Base-by-base conservation (phyloP, 495 filamentous ascomycete genomes). In the Astrothelium subdiscretum region DNA sequence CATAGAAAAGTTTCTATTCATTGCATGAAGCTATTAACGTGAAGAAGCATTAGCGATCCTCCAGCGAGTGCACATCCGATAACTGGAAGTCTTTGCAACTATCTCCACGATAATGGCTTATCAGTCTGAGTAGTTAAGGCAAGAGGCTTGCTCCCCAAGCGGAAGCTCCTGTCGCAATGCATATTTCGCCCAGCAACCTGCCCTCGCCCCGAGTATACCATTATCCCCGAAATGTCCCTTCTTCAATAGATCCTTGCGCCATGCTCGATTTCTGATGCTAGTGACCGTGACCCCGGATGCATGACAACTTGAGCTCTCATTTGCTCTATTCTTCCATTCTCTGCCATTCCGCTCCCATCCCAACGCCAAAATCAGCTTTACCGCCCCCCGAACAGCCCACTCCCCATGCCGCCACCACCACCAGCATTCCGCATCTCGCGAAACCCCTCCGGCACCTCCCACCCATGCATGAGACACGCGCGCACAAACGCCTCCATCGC, bases 401-500 rank as follows among this genome's bases (percentile, higher is more conserved):
- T 18, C 42, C 6, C 42, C 42, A 3, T 3, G 11, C 42, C 42
- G 10, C 42, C 42, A n/a, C n/a, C n/a, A 6, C 6, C 35, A 38
- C 6, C 6, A 6, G 35, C 6, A 38, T 18, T 48, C 42, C 42
- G 6, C 73, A 75, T 72, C 65, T 74, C 67, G 27, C 59, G 57
- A 63, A 76, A 74, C 3, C 73, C 72, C 26, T 57, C 59, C 22
- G 74, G 74, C 15, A 75, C 70, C n/a, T 61, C 66, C 74, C 74
- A 77, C 2, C 89, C 88, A 76, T 96, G 92, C 20, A 69, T 44
- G 0, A 60, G 59, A 58, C 86, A 89, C 40, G 88, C 87, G 32
- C 91, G 77, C 12, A 75, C 74, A 66, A 85, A 96, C 13, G 89
- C 91, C 0, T 84, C 79, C 2, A 90, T 74, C 1, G 91, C 91